A percentile compares a stretch with the other conserved stretches of the same genome.
phyloP scores from a whole-genome alignment of 495 filamentous ascomycete genomes.

The Tetracladium setigerum region DNA sequence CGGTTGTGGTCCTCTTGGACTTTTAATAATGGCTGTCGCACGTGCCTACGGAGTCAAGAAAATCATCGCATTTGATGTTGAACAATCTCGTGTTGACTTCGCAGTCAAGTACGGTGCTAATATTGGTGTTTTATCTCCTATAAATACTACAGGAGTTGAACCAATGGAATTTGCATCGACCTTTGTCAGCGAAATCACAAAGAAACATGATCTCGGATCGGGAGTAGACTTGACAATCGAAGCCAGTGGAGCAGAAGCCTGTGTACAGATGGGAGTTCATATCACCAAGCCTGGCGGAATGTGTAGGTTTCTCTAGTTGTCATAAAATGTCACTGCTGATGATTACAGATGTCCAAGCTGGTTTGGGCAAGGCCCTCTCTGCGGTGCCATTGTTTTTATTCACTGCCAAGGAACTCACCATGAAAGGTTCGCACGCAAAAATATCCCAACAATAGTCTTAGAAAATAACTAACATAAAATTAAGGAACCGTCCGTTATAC shows the following conservation, averaged over 20 bases:
- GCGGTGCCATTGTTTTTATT: neutral
- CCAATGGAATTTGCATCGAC: no score
- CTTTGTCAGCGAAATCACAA: constrained; percentile 29
- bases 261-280: constrained; percentile 44
- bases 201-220: constrained; percentile 21
- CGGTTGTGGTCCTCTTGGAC: constrained; percentile 45
- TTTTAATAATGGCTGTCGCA: constrained; percentile 44
- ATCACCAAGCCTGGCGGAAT: constrained; percentile 43
- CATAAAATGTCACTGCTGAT: neutral
- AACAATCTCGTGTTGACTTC: constrained; percentile 39
- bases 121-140: neutral
- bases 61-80: constrained; percentile 47
- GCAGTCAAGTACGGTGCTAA: constrained; percentile 37
- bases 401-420: no score
- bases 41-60: constrained; percentile 42
- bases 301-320: constrained; percentile 11
- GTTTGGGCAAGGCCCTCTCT: neutral
- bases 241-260: constrained; percentile 46
- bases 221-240: constrained; percentile 50
- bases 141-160: no score
- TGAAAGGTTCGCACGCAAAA: no score
- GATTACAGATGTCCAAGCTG: neutral
- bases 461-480: no score
- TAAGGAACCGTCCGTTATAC: no score
- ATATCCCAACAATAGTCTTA: no score